phyloP scores from a whole-genome alignment of 2,329 filamentous ascomycete genomes.

The Hortaea werneckii region DNA sequence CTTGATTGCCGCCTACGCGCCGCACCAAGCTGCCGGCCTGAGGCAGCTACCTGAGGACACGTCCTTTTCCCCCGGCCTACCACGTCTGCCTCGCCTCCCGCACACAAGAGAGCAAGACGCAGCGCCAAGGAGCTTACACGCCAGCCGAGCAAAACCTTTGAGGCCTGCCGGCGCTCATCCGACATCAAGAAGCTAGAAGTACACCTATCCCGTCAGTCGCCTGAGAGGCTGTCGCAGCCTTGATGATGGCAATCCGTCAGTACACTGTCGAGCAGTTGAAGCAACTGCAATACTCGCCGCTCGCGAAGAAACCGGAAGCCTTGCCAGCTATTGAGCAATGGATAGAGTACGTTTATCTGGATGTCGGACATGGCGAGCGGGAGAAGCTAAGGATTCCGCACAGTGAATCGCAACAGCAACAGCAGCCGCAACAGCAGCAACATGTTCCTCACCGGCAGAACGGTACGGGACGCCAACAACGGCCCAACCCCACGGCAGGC shows the following conservation, averaged over 20 bases:
- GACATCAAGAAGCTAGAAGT: too few relatives aligned
- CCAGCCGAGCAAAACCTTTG: too few relatives aligned
- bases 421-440: constrained; percentile 3
- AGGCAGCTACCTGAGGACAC: not conserved
- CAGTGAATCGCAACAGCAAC: constrained; percentile 21
- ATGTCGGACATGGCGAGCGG: constrained; percentile 22
- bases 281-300: constrained; percentile 66
- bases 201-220: not conserved
- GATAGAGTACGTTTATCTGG: constrained; percentile 64
- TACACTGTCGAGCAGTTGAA: constrained; percentile 72
- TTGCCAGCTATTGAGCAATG: constrained; percentile 84
- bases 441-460: not conserved
- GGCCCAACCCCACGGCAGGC: constrained; percentile 7
- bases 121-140: too few relatives aligned
- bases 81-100: too few relatives aligned
- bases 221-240: constrained; percentile 7
- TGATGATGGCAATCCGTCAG: constrained; percentile 35
- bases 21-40: not conserved
- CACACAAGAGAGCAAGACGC: too few relatives aligned
- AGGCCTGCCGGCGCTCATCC: too few relatives aligned
- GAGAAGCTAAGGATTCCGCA: constrained; percentile 30
- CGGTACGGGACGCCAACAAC: constrained; percentile 2
- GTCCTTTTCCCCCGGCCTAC: not conserved
- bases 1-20: too few relatives aligned
- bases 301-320: constrained; percentile 68